phyloP scores from a whole-genome alignment of 176 grass and related monocot genomes.

The Canna indica region DNA sequence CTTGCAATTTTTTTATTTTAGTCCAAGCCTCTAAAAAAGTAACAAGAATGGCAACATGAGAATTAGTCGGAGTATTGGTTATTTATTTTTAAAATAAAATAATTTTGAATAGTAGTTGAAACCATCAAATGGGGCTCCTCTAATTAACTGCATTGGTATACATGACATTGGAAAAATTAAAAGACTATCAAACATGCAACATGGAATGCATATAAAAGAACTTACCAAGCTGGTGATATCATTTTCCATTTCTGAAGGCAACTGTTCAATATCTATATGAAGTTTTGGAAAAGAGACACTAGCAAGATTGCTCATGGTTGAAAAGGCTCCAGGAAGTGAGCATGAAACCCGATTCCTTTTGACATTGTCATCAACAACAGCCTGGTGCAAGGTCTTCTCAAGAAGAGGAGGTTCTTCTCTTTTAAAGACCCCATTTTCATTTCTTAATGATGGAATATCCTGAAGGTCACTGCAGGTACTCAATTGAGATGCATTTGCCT shows the following conservation, averaged over 20 bases:
- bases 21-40: too few species aligned
- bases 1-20: too few species aligned
- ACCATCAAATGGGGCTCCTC: background rate
- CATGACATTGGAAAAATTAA: background rate
- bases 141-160: background rate
- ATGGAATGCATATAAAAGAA: background rate
- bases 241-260: slow-evolving; percentile 6
- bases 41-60: background rate
- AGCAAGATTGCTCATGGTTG: background rate
- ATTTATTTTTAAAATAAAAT: background rate
- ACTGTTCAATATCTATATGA: slow-evolving; percentile 7
- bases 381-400: slow-evolving; percentile 25
- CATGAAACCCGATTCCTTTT: slow-evolving; percentile 21
- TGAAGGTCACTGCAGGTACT: background rate
- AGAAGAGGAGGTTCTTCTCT: slow-evolving; percentile 11
- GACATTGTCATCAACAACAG: slow-evolving; percentile 21
- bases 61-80: background rate
- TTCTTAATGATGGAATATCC: background rate
- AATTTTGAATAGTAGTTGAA: background rate
- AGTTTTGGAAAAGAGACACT: background rate
- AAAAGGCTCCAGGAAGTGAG: background rate
- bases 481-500: background rate
- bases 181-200: background rate
- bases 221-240: slow-evolving; percentile 5
- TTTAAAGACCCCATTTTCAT: slow-evolving; percentile 13